phyloP scores from a whole-genome alignment of 495 filamentous ascomycete genomes.

The Lepraria neglecta region DNA sequence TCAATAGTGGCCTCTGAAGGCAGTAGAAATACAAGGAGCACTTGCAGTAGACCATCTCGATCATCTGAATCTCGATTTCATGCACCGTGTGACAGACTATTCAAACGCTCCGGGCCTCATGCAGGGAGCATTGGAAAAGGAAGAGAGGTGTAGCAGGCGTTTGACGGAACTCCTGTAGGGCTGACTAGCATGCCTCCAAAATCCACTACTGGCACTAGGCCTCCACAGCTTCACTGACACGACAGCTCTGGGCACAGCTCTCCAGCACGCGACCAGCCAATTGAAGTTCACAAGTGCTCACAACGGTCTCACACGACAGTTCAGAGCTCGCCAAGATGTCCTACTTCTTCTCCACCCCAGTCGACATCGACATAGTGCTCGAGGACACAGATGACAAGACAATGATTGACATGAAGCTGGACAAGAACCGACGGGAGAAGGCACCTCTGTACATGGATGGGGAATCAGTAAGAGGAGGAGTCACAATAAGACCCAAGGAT shows the following conservation, averaged over 20 bases:
- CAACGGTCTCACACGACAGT: neutral
- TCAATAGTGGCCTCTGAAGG: too few species aligned
- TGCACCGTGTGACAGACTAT: neutral
- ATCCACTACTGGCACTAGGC: neutral
- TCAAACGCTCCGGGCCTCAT: neutral
- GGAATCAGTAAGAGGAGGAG: constrained; percentile 92
- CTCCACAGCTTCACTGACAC: neutral
- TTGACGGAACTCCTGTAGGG: neutral
- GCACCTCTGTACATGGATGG: constrained; percentile 96
- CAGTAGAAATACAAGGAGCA: neutral
- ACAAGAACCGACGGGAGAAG: constrained; percentile 95
- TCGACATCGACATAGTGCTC: constrained; percentile 98
- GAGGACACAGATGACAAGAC: constrained; percentile 88
- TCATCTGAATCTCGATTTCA: neutral
- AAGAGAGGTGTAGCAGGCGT: too few species aligned
- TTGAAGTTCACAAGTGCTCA: neutral
- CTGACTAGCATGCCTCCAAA: constrained; percentile 3
- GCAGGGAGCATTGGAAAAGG: too few species aligned
- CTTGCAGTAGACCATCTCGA: neutral
- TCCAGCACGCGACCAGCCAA: neutral
- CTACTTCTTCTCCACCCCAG: constrained; percentile 94
- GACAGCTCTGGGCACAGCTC: neutral
- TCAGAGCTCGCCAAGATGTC: constrained; percentile 58
- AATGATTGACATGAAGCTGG: constrained; percentile 94
- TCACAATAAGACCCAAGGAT: constrained; percentile 95